Conservation (phyloP, 345 rosid genomes). For the Salix brachista region DNA sequence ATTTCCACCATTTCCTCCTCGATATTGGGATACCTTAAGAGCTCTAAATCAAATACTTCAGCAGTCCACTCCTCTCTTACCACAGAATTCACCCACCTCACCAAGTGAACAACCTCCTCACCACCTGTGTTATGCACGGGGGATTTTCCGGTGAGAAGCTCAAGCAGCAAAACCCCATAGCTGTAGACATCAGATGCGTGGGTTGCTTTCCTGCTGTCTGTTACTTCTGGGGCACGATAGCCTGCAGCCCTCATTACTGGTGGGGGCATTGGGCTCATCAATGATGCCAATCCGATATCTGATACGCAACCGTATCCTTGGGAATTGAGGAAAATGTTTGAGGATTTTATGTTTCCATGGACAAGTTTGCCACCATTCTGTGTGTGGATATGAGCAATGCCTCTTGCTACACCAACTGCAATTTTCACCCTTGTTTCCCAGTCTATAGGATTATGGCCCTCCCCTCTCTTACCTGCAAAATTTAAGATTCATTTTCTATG, state of each 20-base stretch:
- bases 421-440: conserved; percentile 33
- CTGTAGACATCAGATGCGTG: conserved; percentile 32
- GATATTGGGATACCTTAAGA: conserved; percentile 26
- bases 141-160: conserved; percentile 33
- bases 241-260: conserved; percentile 19
- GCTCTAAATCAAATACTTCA: conserved; percentile 33
- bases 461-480: conserved; percentile 24
- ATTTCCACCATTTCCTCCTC: conserved; percentile 39
- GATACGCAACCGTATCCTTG: conserved; percentile 27
- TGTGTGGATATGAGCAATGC: conserved; percentile 26
- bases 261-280: conserved; percentile 24
- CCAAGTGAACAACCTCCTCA: conserved; percentile 25
- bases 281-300: conserved; percentile 21
- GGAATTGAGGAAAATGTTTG: conserved; percentile 24
- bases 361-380: conserved; percentile 24
- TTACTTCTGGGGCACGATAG: conserved; percentile 30
- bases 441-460: conserved; percentile 20
- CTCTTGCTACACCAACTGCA: conserved; percentile 28
- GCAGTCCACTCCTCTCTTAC: conserved; percentile 39
- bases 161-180: conserved; percentile 28
- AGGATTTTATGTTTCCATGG: conserved; percentile 37
- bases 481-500: not conserved
- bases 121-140: conserved; percentile 16
- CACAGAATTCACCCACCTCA: conserved; percentile 35
- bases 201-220: conserved; percentile 27